Percentiles rank a stretch among this genome's conserved stretches.
These are phyloP conservation scores for Elsinoe necatrix DNA, from an alignment of 2,329 filamentous ascomycete genomes.

Conservation along the genomic window DNA sequence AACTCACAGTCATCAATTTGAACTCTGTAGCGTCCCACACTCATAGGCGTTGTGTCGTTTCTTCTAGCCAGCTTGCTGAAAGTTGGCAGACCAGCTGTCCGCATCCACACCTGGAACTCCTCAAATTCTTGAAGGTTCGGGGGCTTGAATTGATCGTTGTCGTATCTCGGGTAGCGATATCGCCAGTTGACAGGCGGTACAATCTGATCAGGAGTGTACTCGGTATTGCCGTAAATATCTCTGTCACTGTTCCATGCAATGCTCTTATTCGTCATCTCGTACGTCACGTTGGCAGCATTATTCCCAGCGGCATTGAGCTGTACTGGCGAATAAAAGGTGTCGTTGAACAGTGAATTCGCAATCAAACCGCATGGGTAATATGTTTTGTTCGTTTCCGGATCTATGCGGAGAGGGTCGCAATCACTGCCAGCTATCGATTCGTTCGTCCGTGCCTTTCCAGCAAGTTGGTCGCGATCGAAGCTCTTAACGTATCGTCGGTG, in stretches of 20 bases:
- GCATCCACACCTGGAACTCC: conserved; percentile 97
- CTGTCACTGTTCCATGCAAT: conserved; percentile 85
- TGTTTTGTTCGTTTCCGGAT: conserved; percentile 46
- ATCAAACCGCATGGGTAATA: conserved; percentile 95
- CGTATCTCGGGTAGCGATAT: conserved; percentile 59
- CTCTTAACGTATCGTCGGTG: conserved; percentile 93
- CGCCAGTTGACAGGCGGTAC: conserved; percentile 83
- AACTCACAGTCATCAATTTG: conserved; percentile 69
- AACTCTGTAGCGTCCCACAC: conserved; percentile 63
- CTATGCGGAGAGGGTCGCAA: conserved; percentile 59
- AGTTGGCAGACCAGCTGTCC: conserved; percentile 82
- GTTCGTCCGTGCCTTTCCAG: conserved; percentile 56
- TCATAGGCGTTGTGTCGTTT: conserved; percentile 65
- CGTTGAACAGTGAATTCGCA: conserved; percentile 95
- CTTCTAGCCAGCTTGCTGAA: conserved; percentile 90
- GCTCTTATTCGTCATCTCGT: conserved; percentile 65
- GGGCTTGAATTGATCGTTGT: conserved; percentile 55
- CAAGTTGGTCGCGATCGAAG: conserved; percentile 73
- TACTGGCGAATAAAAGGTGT: conserved; percentile 65
- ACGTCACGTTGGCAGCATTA: conserved; percentile 43
- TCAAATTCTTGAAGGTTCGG: conserved; percentile 69
- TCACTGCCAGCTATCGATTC: conserved; percentile 56
- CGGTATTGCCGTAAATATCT: conserved; percentile 63
- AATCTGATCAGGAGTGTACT: conserved; percentile 58
- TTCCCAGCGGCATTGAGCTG: conserved; percentile 46